Percentiles rank a stretch among this genome's conserved stretches.
These are phyloP conservation scores for Neurospora sp. DNA, from an alignment of 495 filamentous ascomycete genomes.

Conservation along the genomic window DNA sequence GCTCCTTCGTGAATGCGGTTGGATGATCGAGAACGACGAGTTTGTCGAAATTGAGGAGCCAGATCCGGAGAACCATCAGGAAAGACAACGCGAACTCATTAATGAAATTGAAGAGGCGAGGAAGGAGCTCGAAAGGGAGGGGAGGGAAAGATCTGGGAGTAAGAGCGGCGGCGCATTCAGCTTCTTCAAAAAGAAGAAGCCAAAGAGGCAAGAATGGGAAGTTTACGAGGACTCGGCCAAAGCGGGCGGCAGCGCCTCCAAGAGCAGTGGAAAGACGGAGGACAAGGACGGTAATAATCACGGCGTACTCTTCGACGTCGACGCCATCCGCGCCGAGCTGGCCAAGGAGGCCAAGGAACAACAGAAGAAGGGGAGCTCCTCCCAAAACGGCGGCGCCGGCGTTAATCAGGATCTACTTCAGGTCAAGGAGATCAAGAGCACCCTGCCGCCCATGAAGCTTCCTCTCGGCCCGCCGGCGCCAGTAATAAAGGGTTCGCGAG, in stretches of 20 bases:
- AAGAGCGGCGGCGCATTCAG: conserved; percentile 48
- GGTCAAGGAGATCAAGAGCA: conserved; percentile 76
- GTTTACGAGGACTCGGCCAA: conserved; percentile 59
- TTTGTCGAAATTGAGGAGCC: conserved; percentile 97
- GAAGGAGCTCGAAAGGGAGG: conserved; percentile 64
- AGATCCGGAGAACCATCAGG: conserved; percentile 83
- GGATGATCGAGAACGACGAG: conserved; percentile 83
- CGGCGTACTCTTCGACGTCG: conserved; percentile 83
- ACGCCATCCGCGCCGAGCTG: conserved; percentile 82
- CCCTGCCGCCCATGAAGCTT: conserved; percentile 80
- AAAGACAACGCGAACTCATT: conserved; percentile 86
- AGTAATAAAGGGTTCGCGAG: conserved; percentile 20
- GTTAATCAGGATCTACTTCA: conserved; percentile 41
- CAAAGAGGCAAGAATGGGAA: conserved; percentile 86
- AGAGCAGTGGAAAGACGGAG: conserved; percentile 22
- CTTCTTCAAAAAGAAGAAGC: conserved; percentile 61
- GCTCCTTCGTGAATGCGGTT: conserved; percentile 70
- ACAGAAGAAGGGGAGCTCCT: neutral
- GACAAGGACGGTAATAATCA: conserved; percentile 38
- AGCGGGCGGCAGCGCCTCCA: conserved; percentile 11
- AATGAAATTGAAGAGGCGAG: conserved; percentile 93
- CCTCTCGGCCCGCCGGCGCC: conserved; percentile 12
- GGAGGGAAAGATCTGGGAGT: conserved; percentile 14
- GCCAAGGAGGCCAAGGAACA: conserved; percentile 68
- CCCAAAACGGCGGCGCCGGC: neutral